These are phyloP conservation scores for Rhamnella rubrinervis DNA, from an alignment of 331 rosid genomes.

Conservation along the genomic window DNA sequence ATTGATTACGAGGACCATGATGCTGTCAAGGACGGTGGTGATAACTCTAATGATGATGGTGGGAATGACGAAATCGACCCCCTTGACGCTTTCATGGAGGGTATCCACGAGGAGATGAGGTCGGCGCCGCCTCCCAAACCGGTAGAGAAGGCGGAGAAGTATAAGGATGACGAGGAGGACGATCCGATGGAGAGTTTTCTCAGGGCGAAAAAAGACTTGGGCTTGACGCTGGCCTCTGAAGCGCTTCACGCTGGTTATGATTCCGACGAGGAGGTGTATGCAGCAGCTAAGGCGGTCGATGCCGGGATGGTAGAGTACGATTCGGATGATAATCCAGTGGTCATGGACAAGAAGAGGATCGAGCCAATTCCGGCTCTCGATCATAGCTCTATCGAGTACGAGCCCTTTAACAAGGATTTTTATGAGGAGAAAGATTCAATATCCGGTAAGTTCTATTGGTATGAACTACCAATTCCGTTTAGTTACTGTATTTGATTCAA, in stretches of 20 bases:
- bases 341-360: slow-evolving; percentile 78
- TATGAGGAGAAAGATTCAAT: slow-evolving; percentile 82
- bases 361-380: slow-evolving; percentile 88
- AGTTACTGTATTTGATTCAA: not conserved
- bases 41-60: not conserved
- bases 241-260: slow-evolving; percentile 87
- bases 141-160: slow-evolving; percentile 70
- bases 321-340: slow-evolving; percentile 83
- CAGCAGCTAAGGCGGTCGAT: slow-evolving; percentile 94
- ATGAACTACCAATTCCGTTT: not conserved
- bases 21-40: slow-evolving; percentile 18
- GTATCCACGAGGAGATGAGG: slow-evolving; percentile 84
- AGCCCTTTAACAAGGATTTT: slow-evolving; percentile 78
- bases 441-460: slow-evolving; percentile 48
- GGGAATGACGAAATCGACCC: slow-evolving; percentile 74
- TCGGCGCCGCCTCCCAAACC: slow-evolving; percentile 69
- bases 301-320: slow-evolving; percentile 95
- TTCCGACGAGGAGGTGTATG: slow-evolving; percentile 97
- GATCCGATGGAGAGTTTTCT: slow-evolving; percentile 92
- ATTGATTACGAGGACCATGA: slow-evolving; percentile 74
- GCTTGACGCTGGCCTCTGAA: slow-evolving; percentile 81
- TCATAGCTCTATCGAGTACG: slow-evolving; percentile 81
- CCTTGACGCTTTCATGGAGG: slow-evolving; percentile 93
- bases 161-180: slow-evolving; percentile 74
- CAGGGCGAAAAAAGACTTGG: slow-evolving; percentile 83